These are phyloP conservation scores for Trichoderma hamatum DNA, from an alignment of 2,329 filamentous ascomycete genomes.

Conservation along the genomic window DNA sequence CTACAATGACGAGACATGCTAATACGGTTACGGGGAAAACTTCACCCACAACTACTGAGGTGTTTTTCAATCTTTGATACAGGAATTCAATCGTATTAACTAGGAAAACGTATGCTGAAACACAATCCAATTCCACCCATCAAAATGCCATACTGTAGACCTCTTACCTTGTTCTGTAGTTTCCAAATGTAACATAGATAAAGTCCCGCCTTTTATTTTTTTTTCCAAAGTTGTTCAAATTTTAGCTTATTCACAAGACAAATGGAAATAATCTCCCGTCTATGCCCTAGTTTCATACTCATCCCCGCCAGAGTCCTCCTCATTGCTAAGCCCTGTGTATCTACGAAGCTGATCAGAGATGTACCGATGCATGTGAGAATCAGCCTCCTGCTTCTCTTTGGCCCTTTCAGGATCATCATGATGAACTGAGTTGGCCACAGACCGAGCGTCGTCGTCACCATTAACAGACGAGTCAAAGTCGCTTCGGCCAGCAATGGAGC, in stretches of 20 bases:
- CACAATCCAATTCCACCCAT: neutral
- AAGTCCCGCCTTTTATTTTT: slow-evolving; percentile 6
- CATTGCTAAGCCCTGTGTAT: slow-evolving; percentile 51
- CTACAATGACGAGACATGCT: neutral
- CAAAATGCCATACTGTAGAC: neutral
- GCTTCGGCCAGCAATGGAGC: slow-evolving; percentile 82
- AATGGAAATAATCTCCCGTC: neutral
- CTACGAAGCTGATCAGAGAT: slow-evolving; percentile 78
- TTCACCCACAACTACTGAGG: neutral
- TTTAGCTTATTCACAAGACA: neutral
- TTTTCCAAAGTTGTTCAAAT: neutral
- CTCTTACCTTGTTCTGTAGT: slow-evolving; percentile 7
- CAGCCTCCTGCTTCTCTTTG: slow-evolving; percentile 56
- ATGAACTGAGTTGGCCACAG: slow-evolving; percentile 39
- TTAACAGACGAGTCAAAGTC: slow-evolving; percentile 66
- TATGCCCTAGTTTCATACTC: slow-evolving; percentile 51
- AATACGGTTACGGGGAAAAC: neutral
- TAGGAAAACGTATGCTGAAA: neutral
- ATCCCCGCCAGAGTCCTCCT: slow-evolving; percentile 40
- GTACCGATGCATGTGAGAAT: slow-evolving; percentile 77
- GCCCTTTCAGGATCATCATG: slow-evolving; percentile 48
- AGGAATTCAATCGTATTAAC: neutral
- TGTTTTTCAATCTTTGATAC: neutral
- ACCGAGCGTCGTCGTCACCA: slow-evolving; percentile 47
- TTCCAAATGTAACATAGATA: slow-evolving; percentile 9